Base-by-base conservation (phyloP, 2,329 filamentous ascomycete species). In the Pyrenophora tritici-repentis region DNA sequence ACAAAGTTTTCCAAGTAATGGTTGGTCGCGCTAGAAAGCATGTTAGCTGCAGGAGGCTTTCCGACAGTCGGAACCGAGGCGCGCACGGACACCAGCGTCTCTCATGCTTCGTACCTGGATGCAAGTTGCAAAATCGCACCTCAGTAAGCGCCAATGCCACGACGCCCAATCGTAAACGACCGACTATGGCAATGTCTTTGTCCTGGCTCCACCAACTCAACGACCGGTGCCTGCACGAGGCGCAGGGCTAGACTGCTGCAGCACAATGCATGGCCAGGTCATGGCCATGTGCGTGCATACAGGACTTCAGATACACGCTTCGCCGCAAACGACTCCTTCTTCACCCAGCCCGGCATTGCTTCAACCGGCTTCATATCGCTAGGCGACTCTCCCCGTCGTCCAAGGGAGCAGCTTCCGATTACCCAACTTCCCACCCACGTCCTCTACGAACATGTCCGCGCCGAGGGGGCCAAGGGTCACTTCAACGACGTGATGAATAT, bases 401-500 rank as follows among this genome's bases (percentile, higher is more conserved):
- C 49, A 8, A 47, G 32, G n/a, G 38, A 51, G 6, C 56, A 55
- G 14, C 35, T 44, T 9, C 33, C 63, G 3, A 58, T 72, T 37
- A 59, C 62, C 9, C 62, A 60, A 22, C 59, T 69, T 9, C 55
- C 67, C 6, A 71, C 61, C 2, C 38, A 56, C 37, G 45, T 63
- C 10, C 66, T 73, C 3, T 73, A 73, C 59, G 65, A 67, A 33
- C 58, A 59, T 36, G 55, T 67, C 35, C 67, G 68, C 35, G 47
- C 45, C 13, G 62, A 63, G 20, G 71, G 64, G 17, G 62, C 62
- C 3, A 57, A 56, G 6, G 70, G 69, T 7, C 35, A 53, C 3
- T 61, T 62, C 47, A 48, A 64, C 3, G 59, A 68, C 1, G 69
- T 71, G 6, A 58, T 69, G 56, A 61, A 57, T 12, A 67, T 88